Evolutionary conservation across 2,329 filamentous ascomycete species (phyloP), one percentile per base, ranked within the genome.

Genomic region (Aspergillus carbonarius): DNA sequence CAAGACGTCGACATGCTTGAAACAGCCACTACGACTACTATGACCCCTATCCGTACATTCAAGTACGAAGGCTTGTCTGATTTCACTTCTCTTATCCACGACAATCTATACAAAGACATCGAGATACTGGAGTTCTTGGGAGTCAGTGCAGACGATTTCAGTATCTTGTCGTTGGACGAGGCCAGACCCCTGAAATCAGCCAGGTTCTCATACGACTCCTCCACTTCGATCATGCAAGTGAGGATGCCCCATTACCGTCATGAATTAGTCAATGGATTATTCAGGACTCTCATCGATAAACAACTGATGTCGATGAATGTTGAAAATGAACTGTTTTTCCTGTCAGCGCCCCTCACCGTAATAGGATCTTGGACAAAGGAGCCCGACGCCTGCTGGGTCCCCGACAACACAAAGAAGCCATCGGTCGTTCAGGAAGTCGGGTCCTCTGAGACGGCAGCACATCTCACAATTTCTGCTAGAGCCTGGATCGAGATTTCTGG

Each of bases 311-410:
- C 30, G 5, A 55, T 55, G 53, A 40, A 32, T 27, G 30, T 55
- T 7, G 44, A 15, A 5, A 40, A 55, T 8, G 53, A 48, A 55
- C 32, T 55, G 2, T 35, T 39, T 20, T 27, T n/a, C 6, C 30
- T 5, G 35, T 23, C 53, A 10, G 49, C 53, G 35, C 53, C 20
- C 5, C 20, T 39, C 25, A 49, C 25, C 25, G 40, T 35, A n/a
- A 47, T 58, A 48, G 40, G 40, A 2, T n/a, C 32, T 18, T 58
- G 39, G 55, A 47, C 55, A 8, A 58, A 53, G 40, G 48, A 57
- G 42, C 55, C 37, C 6, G 55, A 57, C 37, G 37, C 48, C 1
- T 53, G 55, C 55, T 57, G 35, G 55, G 37, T 20, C 15, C 48
- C 55, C 52, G n/a, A 50, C 6, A 51, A 25, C n/a, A 55, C 34